Conservation (phyloP, 495 filamentous ascomycete species). For the Aspergillus ostianus region DNA sequence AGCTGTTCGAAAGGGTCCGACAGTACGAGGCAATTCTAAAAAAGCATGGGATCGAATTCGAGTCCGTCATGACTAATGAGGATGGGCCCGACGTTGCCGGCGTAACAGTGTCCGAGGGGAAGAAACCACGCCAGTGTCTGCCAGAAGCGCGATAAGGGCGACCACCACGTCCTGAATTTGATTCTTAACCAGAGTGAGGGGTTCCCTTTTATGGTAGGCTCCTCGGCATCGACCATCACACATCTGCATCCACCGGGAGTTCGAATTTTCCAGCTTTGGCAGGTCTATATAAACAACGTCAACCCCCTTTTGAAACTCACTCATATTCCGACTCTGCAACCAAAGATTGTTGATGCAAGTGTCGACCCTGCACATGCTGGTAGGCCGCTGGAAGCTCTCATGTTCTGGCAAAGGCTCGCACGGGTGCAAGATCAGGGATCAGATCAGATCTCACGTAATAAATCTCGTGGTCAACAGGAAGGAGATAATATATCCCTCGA, state of each 20-base stretch:
- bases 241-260: constrained; percentile 22
- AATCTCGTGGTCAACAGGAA: no score
- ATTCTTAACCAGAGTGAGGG: not conserved
- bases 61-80: not conserved
- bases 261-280: constrained; percentile 42
- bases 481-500: no score
- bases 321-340: constrained; percentile 47
- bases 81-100: not conserved
- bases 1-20: not conserved
- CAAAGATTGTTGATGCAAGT: constrained; percentile 26
- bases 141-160: not conserved
- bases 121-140: not conserved
- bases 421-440: no score
- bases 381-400: constrained; percentile 56
- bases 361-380: constrained; percentile 31
- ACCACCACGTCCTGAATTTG: not conserved
- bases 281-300: constrained; percentile 45
- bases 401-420: constrained; percentile 51
- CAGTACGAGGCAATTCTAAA: not conserved
- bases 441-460: no score
- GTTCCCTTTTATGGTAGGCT: constrained; percentile 5
- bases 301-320: constrained; percentile 50
- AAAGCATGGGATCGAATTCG: not conserved
- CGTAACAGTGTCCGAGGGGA: not conserved
- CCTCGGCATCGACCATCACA: constrained; percentile 40